Conservation (phyloP, 1,139 yeast genomes). For the Geotrichum bryndzae region DNA sequence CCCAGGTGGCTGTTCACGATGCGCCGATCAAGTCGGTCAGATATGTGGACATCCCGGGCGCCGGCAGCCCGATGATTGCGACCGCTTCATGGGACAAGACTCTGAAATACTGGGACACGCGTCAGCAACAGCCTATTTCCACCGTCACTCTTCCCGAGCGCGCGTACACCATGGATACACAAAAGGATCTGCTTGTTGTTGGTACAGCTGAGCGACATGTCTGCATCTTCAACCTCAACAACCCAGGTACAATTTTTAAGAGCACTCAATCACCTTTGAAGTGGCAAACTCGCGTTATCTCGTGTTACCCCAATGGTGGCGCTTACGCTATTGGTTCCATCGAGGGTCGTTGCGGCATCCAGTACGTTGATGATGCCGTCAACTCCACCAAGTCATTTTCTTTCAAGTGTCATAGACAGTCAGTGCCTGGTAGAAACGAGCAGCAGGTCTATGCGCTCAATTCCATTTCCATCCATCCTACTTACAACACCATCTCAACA, state of each 20-base stretch:
- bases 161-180: constrained; percentile 82
- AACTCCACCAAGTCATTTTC: constrained; percentile 66
- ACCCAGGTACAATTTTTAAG: constrained; percentile 80
- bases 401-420: constrained; percentile 84
- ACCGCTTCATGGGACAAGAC: constrained; percentile 98
- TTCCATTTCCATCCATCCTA: constrained; percentile 80
- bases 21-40: constrained; percentile 72
- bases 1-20: constrained; percentile 82
- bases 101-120: constrained; percentile 85
- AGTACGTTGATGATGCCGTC: constrained; percentile 78
- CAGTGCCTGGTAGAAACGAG: constrained; percentile 37
- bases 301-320: constrained; percentile 83
- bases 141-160: constrained; percentile 83
- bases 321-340: constrained; percentile 91
- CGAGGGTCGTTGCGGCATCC: constrained; percentile 97
- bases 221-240: constrained; percentile 62
- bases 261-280: constrained; percentile 74
- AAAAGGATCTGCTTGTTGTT: constrained; percentile 75
- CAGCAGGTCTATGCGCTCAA: constrained; percentile 69
- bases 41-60: constrained; percentile 66
- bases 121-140: constrained; percentile 78
- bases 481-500: constrained; percentile 84
- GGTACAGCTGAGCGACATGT: constrained; percentile 91
- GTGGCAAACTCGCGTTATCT: constrained; percentile 78
- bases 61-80: constrained; percentile 76